Percentiles rank a stretch among this genome's conserved stretches.
These are phyloP conservation scores for Berberis thunbergii DNA, from an alignment of 164 flowering plant species.

Conservation along the genomic window DNA sequence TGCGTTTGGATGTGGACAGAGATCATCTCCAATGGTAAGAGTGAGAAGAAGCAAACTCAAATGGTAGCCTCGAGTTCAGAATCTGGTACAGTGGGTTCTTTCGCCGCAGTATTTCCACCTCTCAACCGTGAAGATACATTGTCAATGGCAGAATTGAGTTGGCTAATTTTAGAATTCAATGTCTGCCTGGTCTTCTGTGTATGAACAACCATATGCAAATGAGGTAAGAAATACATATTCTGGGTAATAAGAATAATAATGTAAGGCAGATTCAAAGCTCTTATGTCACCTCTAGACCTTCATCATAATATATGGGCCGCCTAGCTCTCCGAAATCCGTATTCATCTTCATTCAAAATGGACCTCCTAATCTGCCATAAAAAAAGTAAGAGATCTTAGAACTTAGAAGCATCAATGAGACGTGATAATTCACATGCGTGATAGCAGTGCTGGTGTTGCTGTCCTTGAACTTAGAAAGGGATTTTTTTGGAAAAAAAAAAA, in stretches of 20 bases:
- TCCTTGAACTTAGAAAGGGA: no score
- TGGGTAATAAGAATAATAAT: background rate
- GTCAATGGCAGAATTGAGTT: conserved; percentile 87
- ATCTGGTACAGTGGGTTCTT: conserved; percentile 42
- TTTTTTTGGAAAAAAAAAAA: no score
- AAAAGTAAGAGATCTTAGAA: background rate
- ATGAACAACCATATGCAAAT: conserved; percentile 1
- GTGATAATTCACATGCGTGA: no score
- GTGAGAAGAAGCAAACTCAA: no score
- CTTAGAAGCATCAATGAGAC: no score
- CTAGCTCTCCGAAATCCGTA: conserved; percentile 67
- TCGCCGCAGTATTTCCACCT: conserved; percentile 47
- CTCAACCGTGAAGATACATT: conserved; percentile 73
- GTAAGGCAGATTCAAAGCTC: conserved; percentile 1
- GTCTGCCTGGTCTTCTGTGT: conserved; percentile 76
- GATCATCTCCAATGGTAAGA: no score
- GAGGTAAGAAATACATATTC: background rate
- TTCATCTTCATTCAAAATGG: conserved; percentile 82
- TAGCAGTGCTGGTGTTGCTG: no score
- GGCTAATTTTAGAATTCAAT: conserved; percentile 64
- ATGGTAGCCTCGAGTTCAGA: conserved; percentile 53
- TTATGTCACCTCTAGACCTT: conserved; percentile 67
- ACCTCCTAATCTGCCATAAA: conserved; percentile 60
- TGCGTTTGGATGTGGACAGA: no score
- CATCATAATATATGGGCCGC: conserved; percentile 77